Evolutionary conservation across 2,329 filamentous ascomycete species (phyloP), one percentile per base, ranked within the genome.

Genomic region (Emergomyces orientalis): DNA sequence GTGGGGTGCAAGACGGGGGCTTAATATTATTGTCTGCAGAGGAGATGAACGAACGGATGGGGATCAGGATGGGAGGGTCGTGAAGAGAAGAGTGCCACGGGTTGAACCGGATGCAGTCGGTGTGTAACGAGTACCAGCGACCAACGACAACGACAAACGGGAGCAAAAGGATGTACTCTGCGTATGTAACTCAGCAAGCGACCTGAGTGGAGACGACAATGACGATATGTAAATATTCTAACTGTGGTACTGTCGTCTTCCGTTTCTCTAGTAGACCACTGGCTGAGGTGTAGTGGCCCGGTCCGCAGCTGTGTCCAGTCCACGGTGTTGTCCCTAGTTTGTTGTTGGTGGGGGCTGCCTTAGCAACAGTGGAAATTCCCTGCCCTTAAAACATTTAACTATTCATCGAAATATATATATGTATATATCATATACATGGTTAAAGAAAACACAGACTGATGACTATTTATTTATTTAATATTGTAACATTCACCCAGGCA

Each of bases 341-440:
- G n/a, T n/a, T n/a, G n/a, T 60, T 43, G 32, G 32, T 7, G 11
- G 32, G 34, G 55, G 55, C 59, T 59, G 63, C 55, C 22, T 39
- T 49, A 49, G 41, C 37, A 57, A 57, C 55, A 8, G 37, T 7
- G 45, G 22, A 6, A 27, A 22, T 25, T 25, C 32, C 32, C 32
- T n/a, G 27, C 8, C 32, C 19, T 13, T 30, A 11, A 37, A 37
- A 37, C 11, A 6, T 37, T 37, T 37, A 6, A 37, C 6, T 37
- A 37, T 3, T 32, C n/a, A 43, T 2, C 41, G 17, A 43, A n/a
- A n/a, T 6, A 43, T 43, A 37, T 43, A 19, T 7, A 43, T n/a
- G n/a, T 6, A n/a, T 43, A 34, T 13, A 34, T n/a, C n/a, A 34
- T n/a, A 6, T 45, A 45, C 43, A 45, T n/a, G n/a, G n/a, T n/a